phyloP scores from a whole-genome alignment of 306 rosid genomes.

The Cicer cuneatum region DNA sequence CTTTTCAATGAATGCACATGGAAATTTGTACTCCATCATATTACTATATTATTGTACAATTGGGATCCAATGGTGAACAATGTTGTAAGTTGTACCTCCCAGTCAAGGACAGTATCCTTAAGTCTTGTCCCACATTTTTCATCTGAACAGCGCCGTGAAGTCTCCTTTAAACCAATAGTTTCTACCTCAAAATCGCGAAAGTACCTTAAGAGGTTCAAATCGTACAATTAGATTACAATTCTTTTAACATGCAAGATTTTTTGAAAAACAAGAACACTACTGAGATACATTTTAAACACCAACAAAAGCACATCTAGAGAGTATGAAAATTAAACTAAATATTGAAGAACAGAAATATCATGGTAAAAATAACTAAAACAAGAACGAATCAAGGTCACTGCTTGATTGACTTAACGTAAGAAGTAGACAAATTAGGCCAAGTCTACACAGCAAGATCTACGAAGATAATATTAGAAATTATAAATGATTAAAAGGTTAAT shows the following conservation, averaged over 20 bases:
- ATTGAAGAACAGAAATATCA: conserved; percentile 9
- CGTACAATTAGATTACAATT: conserved; percentile 41
- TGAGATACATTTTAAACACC: background rate
- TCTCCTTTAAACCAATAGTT: conserved; percentile 93
- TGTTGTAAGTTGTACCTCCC: conserved; percentile 74
- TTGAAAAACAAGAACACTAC: background rate
- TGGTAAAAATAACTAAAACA: conserved; percentile 1
- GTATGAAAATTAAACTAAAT: conserved; percentile 13
- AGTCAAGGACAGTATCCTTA: conserved; percentile 97
- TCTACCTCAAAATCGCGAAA: conserved; percentile 95
- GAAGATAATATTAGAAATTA: conserved; percentile 2
- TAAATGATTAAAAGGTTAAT: background rate
- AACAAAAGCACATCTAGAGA: conserved; percentile 25
- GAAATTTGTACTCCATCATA: background rate
- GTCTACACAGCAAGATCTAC: conserved; percentile 15
- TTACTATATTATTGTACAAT: background rate
- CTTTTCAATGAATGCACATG: background rate
- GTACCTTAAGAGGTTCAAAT: conserved; percentile 63
- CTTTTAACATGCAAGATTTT: conserved; percentile 5
- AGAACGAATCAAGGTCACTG: conserved; percentile 5
- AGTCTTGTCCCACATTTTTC: conserved; percentile 73
- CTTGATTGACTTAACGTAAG: conserved; percentile 33
- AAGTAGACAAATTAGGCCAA: conserved; percentile 29
- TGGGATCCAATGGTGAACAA: conserved; percentile 32
- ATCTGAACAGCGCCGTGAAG: conserved; percentile 81